Evolutionary conservation across 805 yeast genomes (phyloP).

Genomic region (Brettanomyces custersianus): DNA sequence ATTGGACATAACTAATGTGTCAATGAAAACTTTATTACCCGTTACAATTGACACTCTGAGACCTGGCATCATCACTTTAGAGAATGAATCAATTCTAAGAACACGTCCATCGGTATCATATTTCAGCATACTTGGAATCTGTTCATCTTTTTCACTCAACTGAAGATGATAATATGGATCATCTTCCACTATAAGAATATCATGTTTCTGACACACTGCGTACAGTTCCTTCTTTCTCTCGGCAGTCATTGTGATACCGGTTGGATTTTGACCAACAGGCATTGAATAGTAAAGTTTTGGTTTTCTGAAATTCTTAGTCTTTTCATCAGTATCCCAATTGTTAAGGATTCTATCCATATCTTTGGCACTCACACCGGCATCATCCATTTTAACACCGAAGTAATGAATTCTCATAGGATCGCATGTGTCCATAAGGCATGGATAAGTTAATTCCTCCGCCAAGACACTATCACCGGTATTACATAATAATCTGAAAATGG

Average conservation of each 20-base stretch:
- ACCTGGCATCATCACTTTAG: conserved; percentile 76
- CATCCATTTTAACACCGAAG: conserved; percentile 73
- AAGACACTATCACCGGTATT: conserved; percentile 75
- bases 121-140: conserved; percentile 56
- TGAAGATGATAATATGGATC: conserved; percentile 81
- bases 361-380: conserved; percentile 68
- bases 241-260: conserved; percentile 56
- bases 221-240: conserved; percentile 53
- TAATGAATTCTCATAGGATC: conserved; percentile 60
- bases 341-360: conserved; percentile 51
- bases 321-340: conserved; percentile 54
- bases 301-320: conserved; percentile 23
- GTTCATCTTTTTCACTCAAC: conserved; percentile 39
- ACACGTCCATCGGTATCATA: conserved; percentile 74
- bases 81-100: conserved; percentile 66
- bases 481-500: conserved; percentile 68
- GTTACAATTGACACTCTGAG: conserved; percentile 65
- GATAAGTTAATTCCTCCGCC: conserved; percentile 74
- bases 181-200: conserved; percentile 68
- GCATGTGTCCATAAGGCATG: conserved; percentile 79
- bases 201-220: conserved; percentile 54
- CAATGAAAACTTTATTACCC: conserved; percentile 47
- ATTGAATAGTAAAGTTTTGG: conserved; percentile 63
- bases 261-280: conserved; percentile 81
- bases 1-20: conserved; percentile 44